A percentile compares a stretch with the other conserved stretches of the same genome.
These are phyloP conservation scores for Phytophthora boehmeriae DNA, from an alignment of 352 stramenopile species.

Conservation along the genomic window DNA sequence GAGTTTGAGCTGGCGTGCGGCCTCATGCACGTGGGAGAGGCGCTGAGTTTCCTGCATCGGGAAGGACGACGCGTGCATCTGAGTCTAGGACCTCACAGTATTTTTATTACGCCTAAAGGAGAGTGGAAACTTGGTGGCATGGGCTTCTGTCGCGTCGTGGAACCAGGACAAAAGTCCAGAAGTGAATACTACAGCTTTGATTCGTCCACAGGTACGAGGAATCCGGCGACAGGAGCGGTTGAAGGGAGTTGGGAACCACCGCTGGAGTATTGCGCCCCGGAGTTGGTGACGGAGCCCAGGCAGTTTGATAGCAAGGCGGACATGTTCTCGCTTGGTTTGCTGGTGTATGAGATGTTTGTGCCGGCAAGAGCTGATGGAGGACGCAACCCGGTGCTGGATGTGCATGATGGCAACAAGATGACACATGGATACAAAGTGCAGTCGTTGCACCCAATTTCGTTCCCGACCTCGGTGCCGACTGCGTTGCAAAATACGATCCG, in stretches of 20 bases:
- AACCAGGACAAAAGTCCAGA: conserved; percentile 80
- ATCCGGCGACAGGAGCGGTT: conserved; percentile 52
- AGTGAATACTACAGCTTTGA: conserved; percentile 85
- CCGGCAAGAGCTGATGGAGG: conserved; percentile 76
- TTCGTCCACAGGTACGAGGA: conserved; percentile 52
- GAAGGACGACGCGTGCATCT: conserved; percentile 89
- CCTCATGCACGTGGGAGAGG: conserved; percentile 89
- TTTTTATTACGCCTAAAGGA: conserved; percentile 92
- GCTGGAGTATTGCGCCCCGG: conserved; percentile 87
- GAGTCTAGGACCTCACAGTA: conserved; percentile 83
- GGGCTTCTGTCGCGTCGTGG: conserved; percentile 87
- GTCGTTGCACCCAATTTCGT: conserved; percentile 88
- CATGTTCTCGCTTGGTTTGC: conserved; percentile 87
- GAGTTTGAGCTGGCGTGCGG: conserved; percentile 90
- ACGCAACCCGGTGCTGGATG: conserved; percentile 82
- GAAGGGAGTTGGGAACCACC: conserved; percentile 82
- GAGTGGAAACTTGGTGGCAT: conserved; percentile 93
- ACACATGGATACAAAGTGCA: conserved; percentile 90
- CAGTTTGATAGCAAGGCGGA: conserved; percentile 83
- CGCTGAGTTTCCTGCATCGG: conserved; percentile 91
- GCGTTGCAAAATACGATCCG: conserved; percentile 87
- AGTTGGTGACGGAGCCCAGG: conserved; percentile 83
- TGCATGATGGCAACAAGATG: conserved; percentile 89
- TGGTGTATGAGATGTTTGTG: conserved; percentile 89
- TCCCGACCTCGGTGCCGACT: conserved; percentile 76